Conservation (phyloP, 352 stramenopile genomes). For the Globisporangium canariense region DNA sequence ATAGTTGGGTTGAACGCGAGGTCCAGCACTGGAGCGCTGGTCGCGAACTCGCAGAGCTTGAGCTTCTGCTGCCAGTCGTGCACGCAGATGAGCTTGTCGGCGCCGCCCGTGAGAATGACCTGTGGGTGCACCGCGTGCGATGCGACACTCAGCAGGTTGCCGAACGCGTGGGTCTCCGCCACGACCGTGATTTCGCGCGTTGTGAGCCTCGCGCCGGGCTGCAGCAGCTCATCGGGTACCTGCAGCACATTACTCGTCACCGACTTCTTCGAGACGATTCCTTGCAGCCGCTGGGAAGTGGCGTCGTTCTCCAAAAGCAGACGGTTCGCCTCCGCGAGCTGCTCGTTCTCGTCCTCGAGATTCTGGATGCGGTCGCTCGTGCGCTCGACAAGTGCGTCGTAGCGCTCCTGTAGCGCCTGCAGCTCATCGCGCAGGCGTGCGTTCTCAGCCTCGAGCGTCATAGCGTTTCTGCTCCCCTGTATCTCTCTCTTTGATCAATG, state of each 20-base stretch:
- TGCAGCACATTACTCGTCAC: constrained; percentile 21
- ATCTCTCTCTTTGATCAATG: constrained; percentile 15
- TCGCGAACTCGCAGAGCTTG: constrained; percentile 37
- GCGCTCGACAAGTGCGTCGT: constrained; percentile 33
- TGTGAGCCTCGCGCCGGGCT: constrained; percentile 37
- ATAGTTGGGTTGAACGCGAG: constrained; percentile 56
- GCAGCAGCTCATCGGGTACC: constrained; percentile 70
- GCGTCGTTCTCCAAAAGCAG: constrained; percentile 54
- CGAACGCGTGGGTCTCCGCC: constrained; percentile 54
- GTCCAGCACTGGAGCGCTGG: constrained; percentile 48
- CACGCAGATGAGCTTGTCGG: constrained; percentile 69
- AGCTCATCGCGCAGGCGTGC: constrained; percentile 41
- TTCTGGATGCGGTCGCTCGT: constrained; percentile 42
- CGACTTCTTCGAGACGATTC: not conserved
- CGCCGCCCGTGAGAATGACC: constrained; percentile 60
- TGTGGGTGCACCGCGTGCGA: constrained; percentile 29
- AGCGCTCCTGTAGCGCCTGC: constrained; percentile 43
- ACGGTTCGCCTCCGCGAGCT: constrained; percentile 70
- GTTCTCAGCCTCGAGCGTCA: constrained; percentile 39
- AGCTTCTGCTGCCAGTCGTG: constrained; percentile 57
- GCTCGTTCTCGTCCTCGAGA: constrained; percentile 71
- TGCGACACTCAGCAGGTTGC: constrained; percentile 69
- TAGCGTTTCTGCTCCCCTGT: not conserved
- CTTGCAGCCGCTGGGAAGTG: constrained; percentile 18
- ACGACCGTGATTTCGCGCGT: constrained; percentile 29